Base-by-base conservation (phyloP, 179 eudicot species). In the Beta macrorhiza region DNA sequence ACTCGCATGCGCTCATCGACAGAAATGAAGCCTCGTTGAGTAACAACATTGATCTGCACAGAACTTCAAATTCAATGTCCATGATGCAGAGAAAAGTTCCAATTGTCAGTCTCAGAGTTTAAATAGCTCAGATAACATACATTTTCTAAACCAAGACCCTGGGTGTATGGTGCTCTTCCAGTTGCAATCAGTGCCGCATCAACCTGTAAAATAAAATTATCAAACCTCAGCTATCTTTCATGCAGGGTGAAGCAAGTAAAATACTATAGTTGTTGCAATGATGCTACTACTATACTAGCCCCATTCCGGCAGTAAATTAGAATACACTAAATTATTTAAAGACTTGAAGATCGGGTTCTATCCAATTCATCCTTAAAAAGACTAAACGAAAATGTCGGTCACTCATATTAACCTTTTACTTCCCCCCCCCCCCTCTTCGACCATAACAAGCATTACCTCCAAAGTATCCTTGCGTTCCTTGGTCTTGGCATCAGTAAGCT, bases 151-250 rank as follows among this genome's bases (percentile, higher is more conserved):
- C 99, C 99, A 86, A 97, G 97, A 72, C 97, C 98, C 67, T 91
- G 82, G 14, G 99, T 97, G 86, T 85, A 95, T 51, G 99, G 99
- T 79, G 98, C 97, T 88, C 99, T 93, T 91, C 99, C 99, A 65
- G 99, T 94, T 59, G 99, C 99, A 90, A 97, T 94, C 72, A 97
- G 91, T 78, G 99, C 99, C 61, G 99, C 97, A 89, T 97, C 99
- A 51, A 97, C 98, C 99, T 97, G 83, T 79, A 12, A 57, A 17
- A 79, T 58, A 71, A 78, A 64, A 64, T 37, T 42, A 77, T 55
- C 14, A 72, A 71, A 72, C 9, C 42, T 32, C 75, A 77, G 56
- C 67, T 69, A 75, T 7, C 7, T 67, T 29, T 20, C 82, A 62
- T 29, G 61, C 65, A 22, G 65, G 49, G 57, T 56, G 51, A 69